Base-by-base conservation (phyloP, 2,329 filamentous ascomycete species). In the Setomelanomma holmii region DNA sequence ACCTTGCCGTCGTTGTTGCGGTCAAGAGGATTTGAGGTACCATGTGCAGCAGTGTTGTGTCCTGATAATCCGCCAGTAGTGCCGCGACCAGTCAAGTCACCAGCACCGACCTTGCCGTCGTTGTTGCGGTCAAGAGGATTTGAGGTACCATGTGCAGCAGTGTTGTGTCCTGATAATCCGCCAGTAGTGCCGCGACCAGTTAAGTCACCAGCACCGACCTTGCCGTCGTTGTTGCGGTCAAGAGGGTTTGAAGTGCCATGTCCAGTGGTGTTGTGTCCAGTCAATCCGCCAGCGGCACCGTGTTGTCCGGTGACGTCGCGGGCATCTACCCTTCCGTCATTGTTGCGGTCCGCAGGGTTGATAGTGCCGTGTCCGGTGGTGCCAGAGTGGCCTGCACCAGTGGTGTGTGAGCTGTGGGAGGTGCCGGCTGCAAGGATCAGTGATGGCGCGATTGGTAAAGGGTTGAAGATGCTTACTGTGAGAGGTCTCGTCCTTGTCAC, bases 171-270 rank as follows among this genome's bases (percentile, higher is more conserved):
- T 14, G 41, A 14, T 12, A 44, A 17, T 44, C 41, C 41, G 41
- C 34, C 34, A 16, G 34, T 36, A n/a, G 4, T 16, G 7, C 27
- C 14, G 27, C 11, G 16, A 10, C 42, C 42, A 14, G 33, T 38
- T 20, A 45, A 3, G 12, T 45, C 42, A 6, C 42, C 4, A 4
- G 42, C 42, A 12, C 22, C 42, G 4, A 45, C 42, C 20, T 21
- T 36, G 33, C 42, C 42, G 33, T 45, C 42, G 17, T 45, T 38
- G 33, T 45, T 45, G 20, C 42, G 42, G n/a, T 45, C 42, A 5
- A 20, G 10, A 14, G 42, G 42, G 20, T 45, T 45, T 16, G 33
- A 5, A 30, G 41, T 35, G 19, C 24, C 19, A 19, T 44, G 41
- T n/a, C 41, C 27, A 2, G 41, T 34, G 5, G 41, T 44, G 41